Base-by-base conservation (phyloP, 192 early-diverging fungal species). In the Tieghemiomyces parasiticus region DNA sequence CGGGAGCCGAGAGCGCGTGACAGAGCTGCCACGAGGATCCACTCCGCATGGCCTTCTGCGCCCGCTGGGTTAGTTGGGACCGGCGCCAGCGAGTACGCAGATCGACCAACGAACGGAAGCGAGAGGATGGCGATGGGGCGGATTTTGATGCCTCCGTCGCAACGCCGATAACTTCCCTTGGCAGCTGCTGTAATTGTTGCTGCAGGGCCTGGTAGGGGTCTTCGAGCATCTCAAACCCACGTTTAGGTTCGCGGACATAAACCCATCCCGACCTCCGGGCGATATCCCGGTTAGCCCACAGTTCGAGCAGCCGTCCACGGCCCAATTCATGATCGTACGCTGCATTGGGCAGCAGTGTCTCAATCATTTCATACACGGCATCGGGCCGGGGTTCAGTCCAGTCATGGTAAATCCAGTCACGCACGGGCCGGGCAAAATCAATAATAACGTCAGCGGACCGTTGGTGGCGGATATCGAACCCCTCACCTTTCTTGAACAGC, bases 401-500 rank as follows among this genome's bases (percentile, higher is more conserved):
- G 48, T 73, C 74, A 31, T 78, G 64, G 0, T 70, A 38, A 28
- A 77, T 74, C 78, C 78, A 81, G 20, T 73, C 44, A 12, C 61
- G 64, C 14, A 59, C 65, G 2, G 76, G 74, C 35, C 60, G 61
- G 31, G 74, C 74, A 67, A 78, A 81, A 26, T 78, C 78, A 49
- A 81, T 78, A 24, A 81, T 70, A n/a, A 81, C 78, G 65, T 81
- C 78, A 4, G 78, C 68, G 4, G 78, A 70, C 20, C 78, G 65
- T 60, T 81, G 78, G 65, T 81, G 78, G 20, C 78, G 64, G 35
- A 81, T 62, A 35, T 81, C 78, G 51, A 78, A 74, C 0, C 73
- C 72, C n/a, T 81, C 78, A 14, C 78, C 78, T 61, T 70, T 76
- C 59, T 81, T 81, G 58, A 81, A 81, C 59, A 81, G 69, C 4